These are phyloP conservation scores for Neurospora tetraspora DNA, from an alignment of 495 filamentous ascomycete genomes.

Conservation along the genomic window DNA sequence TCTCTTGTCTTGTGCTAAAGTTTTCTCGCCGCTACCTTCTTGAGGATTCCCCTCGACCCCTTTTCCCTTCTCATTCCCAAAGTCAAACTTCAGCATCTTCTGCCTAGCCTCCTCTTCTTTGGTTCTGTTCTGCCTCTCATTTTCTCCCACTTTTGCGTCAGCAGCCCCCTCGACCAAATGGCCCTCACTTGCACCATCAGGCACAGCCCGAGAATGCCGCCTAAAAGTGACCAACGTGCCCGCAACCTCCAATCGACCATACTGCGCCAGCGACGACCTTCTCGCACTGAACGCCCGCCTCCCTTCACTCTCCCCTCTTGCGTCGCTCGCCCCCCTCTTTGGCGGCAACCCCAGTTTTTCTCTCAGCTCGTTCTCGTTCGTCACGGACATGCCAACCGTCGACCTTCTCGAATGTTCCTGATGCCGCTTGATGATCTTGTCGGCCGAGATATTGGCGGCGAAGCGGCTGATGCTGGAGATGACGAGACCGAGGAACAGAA, in stretches of 20 bases:
- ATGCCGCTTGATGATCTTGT: constrained; percentile 58
- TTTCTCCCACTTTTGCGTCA: neutral
- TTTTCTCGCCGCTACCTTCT: constrained; percentile 13
- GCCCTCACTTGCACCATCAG: neutral
- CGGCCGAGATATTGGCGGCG: constrained; percentile 49
- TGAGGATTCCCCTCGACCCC: constrained; percentile 5
- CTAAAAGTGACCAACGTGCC: constrained; percentile 27
- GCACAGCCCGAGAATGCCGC: neutral
- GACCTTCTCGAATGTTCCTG: constrained; percentile 46
- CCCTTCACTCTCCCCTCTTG: neutral
- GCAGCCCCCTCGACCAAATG: accelerated
- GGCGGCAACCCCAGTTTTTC: constrained; percentile 31
- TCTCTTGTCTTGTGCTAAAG: constrained; percentile 38
- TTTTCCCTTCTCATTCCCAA: constrained; percentile 14
- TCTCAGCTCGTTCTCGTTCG: constrained; percentile 33
- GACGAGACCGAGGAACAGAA: constrained; percentile 65
- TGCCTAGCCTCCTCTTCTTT: neutral
- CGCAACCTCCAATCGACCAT: constrained; percentile 26
- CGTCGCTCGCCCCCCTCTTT: constrained; percentile 1
- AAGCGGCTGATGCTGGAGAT: constrained; percentile 62
- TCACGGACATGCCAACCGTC: constrained; percentile 46
- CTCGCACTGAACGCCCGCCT: neutral
- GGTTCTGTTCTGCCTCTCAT: neutral
- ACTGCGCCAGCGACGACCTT: constrained; percentile 21
- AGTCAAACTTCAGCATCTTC: neutral